Evolutionary conservation across 139 green algal genomes (phyloP).

Genomic region (Bryopsis sp.): DNA sequence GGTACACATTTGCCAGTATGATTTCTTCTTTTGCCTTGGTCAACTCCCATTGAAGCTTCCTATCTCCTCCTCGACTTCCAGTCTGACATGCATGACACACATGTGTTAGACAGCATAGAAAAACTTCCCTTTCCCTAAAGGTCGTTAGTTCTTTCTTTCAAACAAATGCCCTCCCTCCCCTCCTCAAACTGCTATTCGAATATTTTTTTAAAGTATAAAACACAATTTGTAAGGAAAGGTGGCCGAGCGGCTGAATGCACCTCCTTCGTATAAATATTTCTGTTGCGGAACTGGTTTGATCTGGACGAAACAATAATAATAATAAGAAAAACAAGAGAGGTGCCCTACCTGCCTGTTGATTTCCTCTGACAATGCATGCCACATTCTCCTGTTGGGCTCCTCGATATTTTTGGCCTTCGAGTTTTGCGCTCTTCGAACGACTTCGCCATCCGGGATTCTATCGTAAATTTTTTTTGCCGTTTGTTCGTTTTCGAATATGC

Average conservation of each 20-base stretch:
- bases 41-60: background rate
- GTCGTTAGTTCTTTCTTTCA: too few species aligned
- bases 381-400: background rate
- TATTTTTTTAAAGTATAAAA: too few species aligned
- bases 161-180: too few species aligned
- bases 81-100: too few species aligned
- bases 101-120: too few species aligned
- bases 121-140: too few species aligned
- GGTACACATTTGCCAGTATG: conserved; percentile 84
- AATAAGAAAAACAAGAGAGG: background rate
- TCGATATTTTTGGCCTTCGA: background rate
- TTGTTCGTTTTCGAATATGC: conserved; percentile 52
- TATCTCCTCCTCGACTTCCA: too few species aligned
- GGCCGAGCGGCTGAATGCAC: too few species aligned
- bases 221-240: too few species aligned
- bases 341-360: conserved; percentile 4
- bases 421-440: background rate
- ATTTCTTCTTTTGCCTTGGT: conserved; percentile 22
- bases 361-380: background rate
- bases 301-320: conserved; percentile 4
- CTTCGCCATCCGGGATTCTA: conserved; percentile 46
- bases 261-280: too few species aligned
- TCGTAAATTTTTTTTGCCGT: conserved; percentile 42
- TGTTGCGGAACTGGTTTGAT: too few species aligned
- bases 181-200: too few species aligned